Conservation (phyloP, 257 asterid species). For the Lavandula angustifolia region DNA sequence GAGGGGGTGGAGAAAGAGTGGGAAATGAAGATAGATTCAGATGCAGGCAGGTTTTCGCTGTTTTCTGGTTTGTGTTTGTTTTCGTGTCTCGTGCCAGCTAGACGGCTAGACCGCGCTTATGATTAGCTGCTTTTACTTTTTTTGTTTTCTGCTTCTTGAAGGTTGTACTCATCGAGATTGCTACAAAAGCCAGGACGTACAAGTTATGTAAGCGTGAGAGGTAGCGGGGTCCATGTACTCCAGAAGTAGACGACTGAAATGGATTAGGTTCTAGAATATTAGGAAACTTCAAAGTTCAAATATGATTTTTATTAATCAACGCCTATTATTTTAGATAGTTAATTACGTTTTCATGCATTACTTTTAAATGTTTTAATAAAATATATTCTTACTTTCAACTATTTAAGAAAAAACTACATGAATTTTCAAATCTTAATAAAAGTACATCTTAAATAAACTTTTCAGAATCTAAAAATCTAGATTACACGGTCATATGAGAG, state of each 20-base stretch:
- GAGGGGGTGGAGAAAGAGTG: constrained; percentile 18
- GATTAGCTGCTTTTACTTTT: too few relatives aligned
- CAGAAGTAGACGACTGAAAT: constrained; percentile 26
- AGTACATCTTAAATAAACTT: too few relatives aligned
- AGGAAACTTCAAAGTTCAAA: not conserved
- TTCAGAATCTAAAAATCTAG: too few relatives aligned
- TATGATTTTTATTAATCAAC: constrained; percentile 18
- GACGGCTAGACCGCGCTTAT: too few relatives aligned
- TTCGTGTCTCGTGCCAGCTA: constrained; percentile 34
- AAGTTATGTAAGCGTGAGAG: constrained; percentile 22
- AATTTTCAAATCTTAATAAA: too few relatives aligned
- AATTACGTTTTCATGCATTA: too few relatives aligned
- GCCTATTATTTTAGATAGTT: not conserved
- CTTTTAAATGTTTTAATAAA: too few relatives aligned
- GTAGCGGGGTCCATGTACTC: not conserved
- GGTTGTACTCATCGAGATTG: constrained; percentile 18
- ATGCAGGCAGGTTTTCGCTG: constrained; percentile 39
- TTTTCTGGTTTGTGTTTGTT: not conserved
- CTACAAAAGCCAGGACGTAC: constrained; percentile 28
- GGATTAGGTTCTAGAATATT: constrained; percentile 30
- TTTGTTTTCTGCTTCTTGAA: not conserved
- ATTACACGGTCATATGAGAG: too few relatives aligned
- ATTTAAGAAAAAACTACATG: too few relatives aligned
- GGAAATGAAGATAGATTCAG: constrained; percentile 32
- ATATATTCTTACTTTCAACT: too few relatives aligned